Base-by-base conservation (phyloP, 2,329 filamentous ascomycete species). In the Pseudogymnoascus sp. region DNA sequence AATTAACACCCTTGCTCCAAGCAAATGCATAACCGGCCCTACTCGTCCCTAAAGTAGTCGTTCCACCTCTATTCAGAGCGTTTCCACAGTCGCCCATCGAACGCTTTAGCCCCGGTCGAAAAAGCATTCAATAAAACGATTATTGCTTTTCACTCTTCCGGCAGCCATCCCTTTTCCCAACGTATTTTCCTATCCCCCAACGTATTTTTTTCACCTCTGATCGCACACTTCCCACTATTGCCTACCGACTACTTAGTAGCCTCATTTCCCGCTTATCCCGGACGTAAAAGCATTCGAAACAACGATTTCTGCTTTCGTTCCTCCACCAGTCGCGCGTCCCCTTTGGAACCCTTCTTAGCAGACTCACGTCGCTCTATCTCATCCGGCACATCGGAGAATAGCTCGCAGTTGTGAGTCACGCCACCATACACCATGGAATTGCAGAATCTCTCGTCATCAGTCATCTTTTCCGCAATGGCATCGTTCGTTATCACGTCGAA, bases 251-350 rank as follows among this genome's bases (percentile, higher is more conserved):
- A 17, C 26, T 7, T 35, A 7, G 9, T 19, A 40, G n/a, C 11
- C 17, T 56, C 17, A 56, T 21, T 19, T 56, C 7, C 50, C 50
- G 17, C 29, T n/a, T 29, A 56, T 19, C 50, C 50, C 29, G 50
- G 50, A 35, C 17, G 50, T 35, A 56, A 33, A 33, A 56, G 50
- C 50, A 56, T 56, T 56, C 50, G 50, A 21, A 33, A 56, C 50
- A 56, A 9, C 29, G 50, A 56, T 10, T 56, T 56, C 11, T 56
- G 50, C 29, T 56, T 56, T 19, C 26, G 29, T 7, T 56, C 50
- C 4, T 56, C 50, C n/a, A 15, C 17, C 10, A 7, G 29, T 56
- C 50, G 50, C 29, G 50, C 29, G 10, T 56, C 29, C 19, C 29
- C 50, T 15, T 56, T 56, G 3, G 29, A 29, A 13, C 50, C 50